Conservation (phyloP, 2,329 filamentous ascomycete species). For the Ophiostoma pallidulum region DNA sequence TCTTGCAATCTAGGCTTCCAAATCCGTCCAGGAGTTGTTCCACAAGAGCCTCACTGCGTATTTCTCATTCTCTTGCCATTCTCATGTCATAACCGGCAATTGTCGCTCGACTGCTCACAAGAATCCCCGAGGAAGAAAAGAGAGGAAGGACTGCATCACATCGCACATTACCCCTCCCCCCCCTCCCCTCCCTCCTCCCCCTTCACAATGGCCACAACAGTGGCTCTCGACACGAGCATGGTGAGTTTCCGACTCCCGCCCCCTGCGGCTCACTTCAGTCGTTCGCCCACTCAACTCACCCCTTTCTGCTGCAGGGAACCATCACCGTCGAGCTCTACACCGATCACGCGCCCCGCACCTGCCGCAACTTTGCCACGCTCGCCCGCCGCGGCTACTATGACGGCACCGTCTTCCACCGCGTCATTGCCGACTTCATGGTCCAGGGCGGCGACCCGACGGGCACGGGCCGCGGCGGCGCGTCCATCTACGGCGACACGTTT, state of each 20-base stretch:
- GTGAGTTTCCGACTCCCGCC: constrained; percentile 34
- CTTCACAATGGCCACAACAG: constrained; percentile 76
- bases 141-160: too few species aligned
- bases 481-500: constrained; percentile 90
- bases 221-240: constrained; percentile 79
- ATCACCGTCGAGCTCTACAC: constrained; percentile 87
- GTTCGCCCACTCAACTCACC: not conserved
- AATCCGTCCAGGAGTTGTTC: too few species aligned
- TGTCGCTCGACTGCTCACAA: too few species aligned
- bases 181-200: too few species aligned
- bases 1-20: too few species aligned
- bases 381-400: constrained; percentile 81
- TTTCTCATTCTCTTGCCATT: too few species aligned
- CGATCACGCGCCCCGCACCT: constrained; percentile 78
- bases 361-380: constrained; percentile 78
- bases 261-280: constrained; percentile 1
- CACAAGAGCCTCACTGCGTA: too few species aligned
- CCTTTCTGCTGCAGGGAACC: constrained; percentile 70
- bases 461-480: constrained; percentile 78
- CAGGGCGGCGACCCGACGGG: constrained; percentile 92
- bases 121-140: too few species aligned
- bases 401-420: constrained; percentile 76
- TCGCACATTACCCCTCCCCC: too few species aligned
- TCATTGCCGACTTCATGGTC: constrained; percentile 94
- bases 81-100: too few species aligned